Evolutionary conservation across 192 early-diverging fungal genomes (phyloP).

Genomic region (Umbelopsis vinacea): DNA sequence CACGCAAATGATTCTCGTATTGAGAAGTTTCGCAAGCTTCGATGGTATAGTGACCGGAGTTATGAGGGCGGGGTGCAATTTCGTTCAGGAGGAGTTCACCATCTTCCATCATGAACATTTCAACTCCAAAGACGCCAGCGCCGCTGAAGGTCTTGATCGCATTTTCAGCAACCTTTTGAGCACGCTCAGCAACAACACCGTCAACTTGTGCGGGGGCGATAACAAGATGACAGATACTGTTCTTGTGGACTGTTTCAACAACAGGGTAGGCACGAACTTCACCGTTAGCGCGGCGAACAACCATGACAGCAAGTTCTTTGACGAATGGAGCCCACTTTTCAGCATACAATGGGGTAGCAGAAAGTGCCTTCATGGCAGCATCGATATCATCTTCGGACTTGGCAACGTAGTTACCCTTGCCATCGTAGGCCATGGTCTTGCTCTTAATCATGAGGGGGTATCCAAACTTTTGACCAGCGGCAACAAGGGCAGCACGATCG

Average conservation of each 20-base stretch:
- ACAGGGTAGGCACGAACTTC: constrained; percentile 86
- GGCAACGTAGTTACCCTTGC: constrained; percentile 91
- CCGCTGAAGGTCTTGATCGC: constrained; percentile 80
- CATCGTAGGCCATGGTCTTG: constrained; percentile 95
- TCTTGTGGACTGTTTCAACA: constrained; percentile 96
- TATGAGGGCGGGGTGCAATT: constrained; percentile 98
- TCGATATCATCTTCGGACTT: constrained; percentile 70
- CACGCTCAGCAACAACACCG: constrained; percentile 70
- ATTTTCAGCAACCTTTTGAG: constrained; percentile 83
- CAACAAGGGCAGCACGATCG: constrained; percentile 54
- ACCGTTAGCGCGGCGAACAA: constrained; percentile 80
- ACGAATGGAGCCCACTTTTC: constrained; percentile 94
- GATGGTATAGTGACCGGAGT: constrained; percentile 99
- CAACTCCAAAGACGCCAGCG: constrained; percentile 96
- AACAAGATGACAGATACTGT: constrained; percentile 95
- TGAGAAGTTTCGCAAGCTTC: constrained; percentile 98
- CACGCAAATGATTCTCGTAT: constrained; percentile 93
- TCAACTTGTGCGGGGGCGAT: constrained; percentile 97
- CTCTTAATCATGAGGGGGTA: constrained; percentile 97
- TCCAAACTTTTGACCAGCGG: constrained; percentile 71
- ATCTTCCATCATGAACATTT: constrained; percentile 94
- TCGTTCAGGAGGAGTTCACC: constrained; percentile 93
- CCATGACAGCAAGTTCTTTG: constrained; percentile 98
- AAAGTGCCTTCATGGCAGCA: constrained; percentile 62
- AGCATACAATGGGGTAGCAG: constrained; percentile 79